Evolutionary conservation across 192 early-diverging fungal genomes (phyloP), one percentile per base, ranked within the genome.

Genomic region (Endogone sp.): DNA sequence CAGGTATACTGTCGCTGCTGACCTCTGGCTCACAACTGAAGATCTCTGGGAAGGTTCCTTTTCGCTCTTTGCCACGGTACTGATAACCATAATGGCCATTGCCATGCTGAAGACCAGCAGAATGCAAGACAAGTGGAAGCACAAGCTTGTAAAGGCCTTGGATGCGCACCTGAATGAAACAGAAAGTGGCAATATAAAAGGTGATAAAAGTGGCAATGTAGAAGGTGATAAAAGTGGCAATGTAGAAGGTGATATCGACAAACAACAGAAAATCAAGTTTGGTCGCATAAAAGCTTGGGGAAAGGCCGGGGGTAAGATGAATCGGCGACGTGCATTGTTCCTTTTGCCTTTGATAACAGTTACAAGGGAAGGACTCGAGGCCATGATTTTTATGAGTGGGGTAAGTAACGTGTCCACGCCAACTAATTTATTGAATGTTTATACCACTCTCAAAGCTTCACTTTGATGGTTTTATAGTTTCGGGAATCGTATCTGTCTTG

Each of bases 381-480:
- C 92, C 22, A 84, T 97, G 26, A 84, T 97, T 16, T 93, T 97
- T 78, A 80, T 97, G 59, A 93, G 87, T 65, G 95, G 95, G 62
- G 92, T 92, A 76, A 79, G 78, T 77, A 25, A n/a, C n/a, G n/a
- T n/a, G n/a, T n/a, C n/a, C n/a, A n/a, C n/a, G n/a, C n/a, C n/a
- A n/a, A n/a, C n/a, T n/a, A n/a, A n/a, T n/a, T n/a, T n/a, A n/a
- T n/a, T n/a, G n/a, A n/a, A n/a, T n/a, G n/a, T n/a, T n/a, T n/a
- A n/a, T n/a, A n/a, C n/a, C n/a, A n/a, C n/a, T n/a, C n/a, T n/a
- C n/a, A n/a, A n/a, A n/a, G n/a, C n/a, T n/a, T n/a, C n/a, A n/a
- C n/a, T n/a, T n/a, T n/a, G n/a, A n/a, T n/a, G n/a, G n/a, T n/a
- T n/a, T n/a, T n/a, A n/a, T n/a, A n/a, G n/a, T n/a, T n/a, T n/a